Base-by-base conservation (phyloP, 2,329 filamentous ascomycete species). In the Colletotrichum phormii region DNA sequence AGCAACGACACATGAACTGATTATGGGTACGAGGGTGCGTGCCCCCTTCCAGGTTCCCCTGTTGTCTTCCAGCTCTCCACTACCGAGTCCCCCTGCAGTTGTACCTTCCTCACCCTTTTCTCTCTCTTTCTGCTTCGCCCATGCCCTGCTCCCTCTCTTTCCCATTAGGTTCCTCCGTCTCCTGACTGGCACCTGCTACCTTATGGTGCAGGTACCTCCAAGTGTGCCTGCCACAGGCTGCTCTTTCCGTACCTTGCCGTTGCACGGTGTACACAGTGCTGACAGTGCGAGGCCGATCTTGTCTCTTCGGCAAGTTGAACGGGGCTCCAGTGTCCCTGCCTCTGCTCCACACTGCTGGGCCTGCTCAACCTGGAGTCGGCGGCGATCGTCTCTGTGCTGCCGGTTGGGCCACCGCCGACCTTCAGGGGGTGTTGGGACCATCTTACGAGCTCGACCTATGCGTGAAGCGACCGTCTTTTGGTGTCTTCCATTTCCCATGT, bases 351-450 rank as follows among this genome's bases (percentile, higher is more conserved):
- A 29, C 37, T 35, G 29, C 58, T 46, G 51, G 55, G 51, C 37
- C 37, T 64, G 59, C 58, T 63, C 29, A 33, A 22, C 64, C 58
- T 59, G 62, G 67, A 71, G 69, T 72, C 69, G 42, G 69, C 63
- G 64, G 58, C 37, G 69, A 72, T 72, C 69, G 59, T 46, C 65
- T 59, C 64, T 57, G 49, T 59, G 67, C 53, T 42, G 60, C 61
- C 67, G 60, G 64, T 54, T 67, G 55, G 64, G 64, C 68, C 69
- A 67, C 65, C 64, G 64, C 64, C 60, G 37, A 49, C 42, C 15
- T 29, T 29, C 61, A 73, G 66, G 70, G 71, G 66, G 70, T 66
- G 67, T 71, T 55, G 29, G 61, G 71, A 70, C 71, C 61, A 49
- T 55, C 67, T 57, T 73, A 61, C 55, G 61, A 73, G 66, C 69